phyloP scores from a whole-genome alignment of 768 basidiomycete species.

The Tricholoma bakamatsutake region DNA sequence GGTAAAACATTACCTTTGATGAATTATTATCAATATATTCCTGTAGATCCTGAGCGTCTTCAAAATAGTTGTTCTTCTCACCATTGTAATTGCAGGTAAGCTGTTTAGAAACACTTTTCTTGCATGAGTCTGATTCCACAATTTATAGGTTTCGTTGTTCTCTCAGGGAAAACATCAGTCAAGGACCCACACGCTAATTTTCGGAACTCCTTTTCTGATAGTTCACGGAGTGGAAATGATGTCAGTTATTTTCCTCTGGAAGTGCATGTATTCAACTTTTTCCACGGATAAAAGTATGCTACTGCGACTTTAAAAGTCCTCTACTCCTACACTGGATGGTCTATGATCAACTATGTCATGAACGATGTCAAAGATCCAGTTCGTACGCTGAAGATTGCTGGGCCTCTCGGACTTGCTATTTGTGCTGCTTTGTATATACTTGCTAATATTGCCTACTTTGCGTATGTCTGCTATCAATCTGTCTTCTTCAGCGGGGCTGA shows the following conservation, averaged over 20 bases:
- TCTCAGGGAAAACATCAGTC: background rate
- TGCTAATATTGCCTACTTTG: slow-evolving; percentile 32
- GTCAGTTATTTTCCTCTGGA: background rate
- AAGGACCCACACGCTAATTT: background rate
- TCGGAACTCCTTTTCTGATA: background rate
- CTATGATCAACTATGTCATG: slow-evolving; percentile 63
- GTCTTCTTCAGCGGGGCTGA: no score
- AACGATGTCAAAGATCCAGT: slow-evolving; percentile 58
- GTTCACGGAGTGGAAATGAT: background rate
- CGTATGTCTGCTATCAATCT: background rate
- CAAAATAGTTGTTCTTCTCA: background rate
- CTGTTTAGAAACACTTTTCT: background rate
- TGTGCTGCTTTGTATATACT: slow-evolving; percentile 54
- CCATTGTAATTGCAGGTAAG: background rate
- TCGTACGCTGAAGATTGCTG: slow-evolving; percentile 58
- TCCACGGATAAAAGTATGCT: background rate
- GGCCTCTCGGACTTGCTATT: slow-evolving; percentile 50
- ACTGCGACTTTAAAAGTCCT: slow-evolving; percentile 30
- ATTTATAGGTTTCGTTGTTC: background rate
- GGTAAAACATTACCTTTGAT: no score
- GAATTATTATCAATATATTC: no score
- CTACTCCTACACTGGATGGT: slow-evolving; percentile 53
- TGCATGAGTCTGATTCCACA: slow-evolving; percentile 4
- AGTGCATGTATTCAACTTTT: background rate
- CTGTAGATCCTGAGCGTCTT: background rate